Conservation (phyloP, 768 basidiomycete genomes). For the Tricholoma sp. region DNA sequence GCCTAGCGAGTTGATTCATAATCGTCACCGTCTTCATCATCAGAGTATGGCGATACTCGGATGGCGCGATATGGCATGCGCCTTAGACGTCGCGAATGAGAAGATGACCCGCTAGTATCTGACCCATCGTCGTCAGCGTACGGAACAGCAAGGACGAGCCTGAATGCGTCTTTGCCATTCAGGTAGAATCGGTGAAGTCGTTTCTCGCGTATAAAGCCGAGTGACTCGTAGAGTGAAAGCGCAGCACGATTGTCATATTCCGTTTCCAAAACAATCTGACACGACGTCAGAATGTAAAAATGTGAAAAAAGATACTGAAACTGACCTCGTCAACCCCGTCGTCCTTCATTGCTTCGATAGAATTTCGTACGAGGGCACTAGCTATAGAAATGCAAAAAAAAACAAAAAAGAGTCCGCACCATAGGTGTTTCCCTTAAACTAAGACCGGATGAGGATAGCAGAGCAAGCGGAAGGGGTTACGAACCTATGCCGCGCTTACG, state of each 20-base stretch:
- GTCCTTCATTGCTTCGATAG: constrained; percentile 79
- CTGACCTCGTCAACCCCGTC: constrained; percentile 83
- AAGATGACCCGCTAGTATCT: constrained; percentile 22
- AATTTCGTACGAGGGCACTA: constrained; percentile 75
- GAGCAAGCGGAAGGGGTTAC: constrained; percentile 34
- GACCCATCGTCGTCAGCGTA: constrained; percentile 27
- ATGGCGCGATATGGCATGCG: constrained; percentile 35
- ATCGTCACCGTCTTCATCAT: constrained; percentile 37
- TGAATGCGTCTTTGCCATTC: constrained; percentile 94
- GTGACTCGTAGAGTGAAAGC: constrained; percentile 80
- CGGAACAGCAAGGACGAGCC: constrained; percentile 65
- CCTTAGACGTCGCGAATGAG: constrained; percentile 12
- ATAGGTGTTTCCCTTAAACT: constrained; percentile 42
- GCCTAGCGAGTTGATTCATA: constrained; percentile 32
- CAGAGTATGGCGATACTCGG: constrained; percentile 38
- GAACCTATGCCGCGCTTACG: constrained; percentile 89
- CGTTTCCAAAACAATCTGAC: constrained; percentile 89
- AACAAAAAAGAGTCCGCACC: constrained; percentile 40
- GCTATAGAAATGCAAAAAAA: constrained; percentile 48
- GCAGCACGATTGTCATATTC: constrained; percentile 91
- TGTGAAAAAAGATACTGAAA: constrained; percentile 8
- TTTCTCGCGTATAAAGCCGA: constrained; percentile 96
- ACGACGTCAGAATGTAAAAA: constrained; percentile 1
- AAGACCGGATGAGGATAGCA: constrained; percentile 41
- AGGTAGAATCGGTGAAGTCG: constrained; percentile 92